Evolutionary conservation across 768 basidiomycete genomes (phyloP).

Genomic region (Strobilomyces echinocephalus): DNA sequence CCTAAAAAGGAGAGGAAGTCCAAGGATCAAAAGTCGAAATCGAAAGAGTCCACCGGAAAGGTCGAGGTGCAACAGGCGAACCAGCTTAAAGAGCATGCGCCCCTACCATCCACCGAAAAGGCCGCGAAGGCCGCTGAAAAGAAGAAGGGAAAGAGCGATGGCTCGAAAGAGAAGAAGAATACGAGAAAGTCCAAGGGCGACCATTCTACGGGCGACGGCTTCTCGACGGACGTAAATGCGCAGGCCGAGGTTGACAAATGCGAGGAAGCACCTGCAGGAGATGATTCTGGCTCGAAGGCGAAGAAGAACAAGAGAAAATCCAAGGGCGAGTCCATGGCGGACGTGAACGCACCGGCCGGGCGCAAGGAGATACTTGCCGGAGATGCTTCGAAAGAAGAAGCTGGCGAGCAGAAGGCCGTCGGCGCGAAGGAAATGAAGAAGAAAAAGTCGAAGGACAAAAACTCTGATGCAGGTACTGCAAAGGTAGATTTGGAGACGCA

Average conservation of each 20-base stretch:
- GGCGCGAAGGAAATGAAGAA: slow-evolving; percentile 9
- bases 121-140: background rate
- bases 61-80: slow-evolving; percentile 5
- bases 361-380: background rate
- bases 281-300: background rate
- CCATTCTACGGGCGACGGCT: background rate
- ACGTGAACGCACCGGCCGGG: background rate
- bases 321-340: slow-evolving; percentile 8
- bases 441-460: slow-evolving; percentile 15
- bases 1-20: slow-evolving; percentile 20
- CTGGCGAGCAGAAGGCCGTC: background rate
- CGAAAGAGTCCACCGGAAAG: slow-evolving; percentile 4
- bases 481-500: background rate
- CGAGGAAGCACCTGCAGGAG: background rate
- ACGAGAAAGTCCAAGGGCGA: slow-evolving; percentile 17
- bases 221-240: background rate
- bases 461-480: background rate
- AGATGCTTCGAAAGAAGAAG: background rate
- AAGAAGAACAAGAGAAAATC: slow-evolving; percentile 17
- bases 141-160: slow-evolving; percentile 8
- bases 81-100: background rate
- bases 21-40: slow-evolving; percentile 13
- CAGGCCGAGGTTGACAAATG: background rate
- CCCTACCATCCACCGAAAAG: background rate
- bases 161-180: slow-evolving; percentile 14